These are phyloP conservation scores for Pythium biforme DNA, from an alignment of 352 stramenopile species.

Conservation along the genomic window DNA sequence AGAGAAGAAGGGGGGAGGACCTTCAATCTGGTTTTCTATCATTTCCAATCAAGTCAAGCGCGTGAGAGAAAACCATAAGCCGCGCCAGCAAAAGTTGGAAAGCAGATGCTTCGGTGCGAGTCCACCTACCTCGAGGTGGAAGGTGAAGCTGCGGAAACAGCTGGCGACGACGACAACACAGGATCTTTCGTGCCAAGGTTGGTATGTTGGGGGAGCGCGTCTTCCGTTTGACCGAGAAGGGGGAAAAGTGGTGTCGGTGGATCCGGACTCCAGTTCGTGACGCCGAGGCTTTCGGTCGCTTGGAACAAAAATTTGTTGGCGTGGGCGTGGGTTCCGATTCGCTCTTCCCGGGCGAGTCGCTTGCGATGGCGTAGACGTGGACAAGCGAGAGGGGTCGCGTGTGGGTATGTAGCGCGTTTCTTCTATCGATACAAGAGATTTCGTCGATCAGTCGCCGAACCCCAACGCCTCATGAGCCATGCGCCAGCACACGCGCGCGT, in stretches of 20 bases:
- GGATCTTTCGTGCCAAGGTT: slow-evolving; percentile 19
- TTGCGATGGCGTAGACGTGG: background rate
- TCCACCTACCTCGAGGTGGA: slow-evolving; percentile 10
- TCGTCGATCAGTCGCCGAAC: slow-evolving; percentile 30
- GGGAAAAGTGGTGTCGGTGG: background rate
- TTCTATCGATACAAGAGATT: slow-evolving; percentile 25
- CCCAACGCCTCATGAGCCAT: background rate
- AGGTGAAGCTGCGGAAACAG: slow-evolving; percentile 23
- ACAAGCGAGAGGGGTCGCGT: background rate
- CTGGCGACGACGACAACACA: slow-evolving; percentile 19
- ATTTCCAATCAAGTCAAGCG: slow-evolving; percentile 13
- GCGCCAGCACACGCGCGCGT: background rate
- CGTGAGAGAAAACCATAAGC: slow-evolving; percentile 7
- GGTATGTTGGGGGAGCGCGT: background rate
- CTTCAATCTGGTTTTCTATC: slow-evolving; percentile 27
- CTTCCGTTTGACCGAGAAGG: background rate
- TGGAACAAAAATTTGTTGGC: background rate
- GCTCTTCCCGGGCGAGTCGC: background rate
- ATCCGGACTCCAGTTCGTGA: slow-evolving; percentile 3
- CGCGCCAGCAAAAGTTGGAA: background rate
- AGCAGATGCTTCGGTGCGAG: slow-evolving; percentile 16
- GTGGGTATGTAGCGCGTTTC: background rate
- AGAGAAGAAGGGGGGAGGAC: background rate
- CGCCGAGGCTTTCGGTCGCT: no score
- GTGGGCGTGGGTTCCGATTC: background rate